phyloP scores from a whole-genome alignment of 352 stramenopile species.

The Pythium coloratum region DNA sequence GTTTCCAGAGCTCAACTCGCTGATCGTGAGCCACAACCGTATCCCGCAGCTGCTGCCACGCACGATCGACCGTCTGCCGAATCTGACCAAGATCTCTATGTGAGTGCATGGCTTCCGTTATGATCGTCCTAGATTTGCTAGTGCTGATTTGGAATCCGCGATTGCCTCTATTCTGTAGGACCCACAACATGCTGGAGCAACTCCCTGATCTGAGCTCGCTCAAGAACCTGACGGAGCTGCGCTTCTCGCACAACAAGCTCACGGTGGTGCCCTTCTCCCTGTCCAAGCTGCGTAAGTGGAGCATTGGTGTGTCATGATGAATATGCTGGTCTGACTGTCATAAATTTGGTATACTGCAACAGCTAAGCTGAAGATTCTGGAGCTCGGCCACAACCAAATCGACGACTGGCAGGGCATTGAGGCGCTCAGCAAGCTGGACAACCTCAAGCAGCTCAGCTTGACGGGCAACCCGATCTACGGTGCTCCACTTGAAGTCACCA shows the following conservation, averaged over 20 bases:
- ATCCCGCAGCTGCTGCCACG: constrained; percentile 65
- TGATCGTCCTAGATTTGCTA: too few relatives aligned
- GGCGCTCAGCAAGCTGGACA: constrained; percentile 50
- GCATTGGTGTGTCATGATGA: neutral
- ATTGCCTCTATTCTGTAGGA: constrained; percentile 30
- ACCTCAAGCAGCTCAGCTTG: constrained; percentile 79
- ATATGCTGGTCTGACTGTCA: neutral
- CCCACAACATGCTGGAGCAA: constrained; percentile 75
- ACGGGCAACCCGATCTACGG: constrained; percentile 80
- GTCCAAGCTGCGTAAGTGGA: constrained; percentile 57
- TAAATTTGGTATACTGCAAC: neutral
- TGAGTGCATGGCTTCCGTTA: constrained; percentile 25
- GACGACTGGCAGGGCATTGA: constrained; percentile 80
- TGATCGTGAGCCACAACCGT: constrained; percentile 86
- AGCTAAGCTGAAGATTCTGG: constrained; percentile 82
- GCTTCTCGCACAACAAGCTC: constrained; percentile 81
- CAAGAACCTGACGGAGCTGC: constrained; percentile 70
- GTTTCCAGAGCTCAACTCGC: constrained; percentile 76
- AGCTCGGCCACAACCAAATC: constrained; percentile 82
- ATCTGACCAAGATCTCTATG: constrained; percentile 86
- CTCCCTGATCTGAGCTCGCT: constrained; percentile 70
- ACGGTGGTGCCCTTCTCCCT: constrained; percentile 63
- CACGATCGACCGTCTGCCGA: constrained; percentile 63
- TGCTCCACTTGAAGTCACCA: constrained; percentile 35
- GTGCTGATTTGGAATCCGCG: too few relatives aligned